These are phyloP conservation scores for Trypanosoma boissoni DNA, from an alignment of 208 protist species.

Conservation along the genomic window DNA sequence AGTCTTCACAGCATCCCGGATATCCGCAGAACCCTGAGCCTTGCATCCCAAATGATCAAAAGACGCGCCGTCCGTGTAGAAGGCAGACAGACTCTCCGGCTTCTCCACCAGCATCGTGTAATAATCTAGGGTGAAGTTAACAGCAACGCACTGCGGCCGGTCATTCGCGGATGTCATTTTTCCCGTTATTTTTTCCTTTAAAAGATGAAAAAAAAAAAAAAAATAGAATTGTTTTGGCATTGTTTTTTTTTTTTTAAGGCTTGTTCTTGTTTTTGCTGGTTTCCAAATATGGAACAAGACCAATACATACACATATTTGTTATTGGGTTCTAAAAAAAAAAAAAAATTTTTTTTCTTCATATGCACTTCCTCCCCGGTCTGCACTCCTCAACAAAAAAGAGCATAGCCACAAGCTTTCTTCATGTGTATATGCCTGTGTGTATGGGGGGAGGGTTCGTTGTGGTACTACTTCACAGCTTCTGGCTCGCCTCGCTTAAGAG, in stretches of 20 bases:
- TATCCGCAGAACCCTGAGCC: constrained; percentile 28
- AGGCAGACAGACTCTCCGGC: constrained; percentile 33
- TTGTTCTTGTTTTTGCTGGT: too few relatives aligned
- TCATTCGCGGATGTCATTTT: constrained; percentile 23
- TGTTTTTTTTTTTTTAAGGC: too few relatives aligned
- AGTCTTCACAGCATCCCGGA: constrained; percentile 27
- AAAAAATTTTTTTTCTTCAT: neutral
- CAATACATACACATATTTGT: neutral
- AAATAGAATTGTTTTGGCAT: neutral
- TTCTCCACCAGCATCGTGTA: constrained; percentile 57
- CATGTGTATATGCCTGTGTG: too few relatives aligned
- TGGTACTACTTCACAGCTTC: neutral
- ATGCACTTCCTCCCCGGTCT: neutral
- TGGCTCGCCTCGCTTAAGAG: neutral
- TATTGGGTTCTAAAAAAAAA: neutral
- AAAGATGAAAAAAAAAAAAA: constrained; percentile 1
- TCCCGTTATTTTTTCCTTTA: constrained; percentile 3
- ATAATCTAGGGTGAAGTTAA: constrained; percentile 67
- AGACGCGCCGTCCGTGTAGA: constrained; percentile 48
- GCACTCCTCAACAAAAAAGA: neutral
- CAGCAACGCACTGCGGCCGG: constrained; percentile 39
- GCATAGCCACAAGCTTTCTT: neutral
- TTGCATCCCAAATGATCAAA: constrained; percentile 42
- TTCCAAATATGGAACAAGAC: neutral
- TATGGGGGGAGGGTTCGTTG: too few relatives aligned